Percentiles rank a stretch among this genome's conserved stretches.
Conservation (phyloP, 805 yeast genomes). For the Zygoascus bituminiphila region DNA sequence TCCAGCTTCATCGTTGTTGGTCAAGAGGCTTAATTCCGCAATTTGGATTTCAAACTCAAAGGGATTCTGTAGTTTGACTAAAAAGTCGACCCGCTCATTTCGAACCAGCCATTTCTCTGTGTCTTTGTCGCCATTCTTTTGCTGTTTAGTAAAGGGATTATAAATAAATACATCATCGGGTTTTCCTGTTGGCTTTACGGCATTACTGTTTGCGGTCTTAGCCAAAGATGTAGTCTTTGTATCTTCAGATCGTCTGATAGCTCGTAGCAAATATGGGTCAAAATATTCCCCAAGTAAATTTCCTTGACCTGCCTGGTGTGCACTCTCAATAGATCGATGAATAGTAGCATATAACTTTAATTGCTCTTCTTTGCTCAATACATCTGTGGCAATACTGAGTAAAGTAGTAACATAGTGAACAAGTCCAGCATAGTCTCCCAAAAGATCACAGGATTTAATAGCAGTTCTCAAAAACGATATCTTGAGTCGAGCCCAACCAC, state of each 20-base stretch:
- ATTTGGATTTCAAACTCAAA: conserved; percentile 65
- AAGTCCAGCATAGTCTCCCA: conserved; percentile 39
- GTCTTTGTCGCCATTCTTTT: conserved; percentile 17
- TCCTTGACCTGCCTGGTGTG: conserved; percentile 9
- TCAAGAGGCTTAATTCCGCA: conserved; percentile 25
- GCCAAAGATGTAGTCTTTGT: conserved; percentile 3
- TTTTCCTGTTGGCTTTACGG: conserved; percentile 4
- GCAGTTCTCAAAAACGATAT: conserved; percentile 46
- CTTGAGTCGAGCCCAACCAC: conserved; percentile 51
- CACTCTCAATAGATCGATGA: conserved; percentile 19
- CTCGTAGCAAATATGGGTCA: conserved; percentile 63
- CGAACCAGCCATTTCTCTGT: conserved; percentile 37
- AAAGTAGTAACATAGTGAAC: conserved; percentile 44
- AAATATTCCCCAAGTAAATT: conserved; percentile 40
- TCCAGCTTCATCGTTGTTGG: conserved; percentile 14
- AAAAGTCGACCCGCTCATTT: conserved; percentile 55
- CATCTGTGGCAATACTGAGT: conserved; percentile 46
- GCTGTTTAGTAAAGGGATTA: conserved; percentile 41
- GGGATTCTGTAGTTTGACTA: conserved; percentile 65
- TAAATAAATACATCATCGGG: conserved; percentile 38
- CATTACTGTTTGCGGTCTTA: not conserved
- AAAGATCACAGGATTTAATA: conserved; percentile 44
- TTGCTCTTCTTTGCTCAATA: conserved; percentile 55
- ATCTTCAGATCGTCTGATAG: conserved; percentile 27
- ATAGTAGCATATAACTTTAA: conserved; percentile 31